Evolutionary conservation across 2,329 filamentous ascomycete genomes (phyloP).

Genomic region (Xylaria sp.): DNA sequence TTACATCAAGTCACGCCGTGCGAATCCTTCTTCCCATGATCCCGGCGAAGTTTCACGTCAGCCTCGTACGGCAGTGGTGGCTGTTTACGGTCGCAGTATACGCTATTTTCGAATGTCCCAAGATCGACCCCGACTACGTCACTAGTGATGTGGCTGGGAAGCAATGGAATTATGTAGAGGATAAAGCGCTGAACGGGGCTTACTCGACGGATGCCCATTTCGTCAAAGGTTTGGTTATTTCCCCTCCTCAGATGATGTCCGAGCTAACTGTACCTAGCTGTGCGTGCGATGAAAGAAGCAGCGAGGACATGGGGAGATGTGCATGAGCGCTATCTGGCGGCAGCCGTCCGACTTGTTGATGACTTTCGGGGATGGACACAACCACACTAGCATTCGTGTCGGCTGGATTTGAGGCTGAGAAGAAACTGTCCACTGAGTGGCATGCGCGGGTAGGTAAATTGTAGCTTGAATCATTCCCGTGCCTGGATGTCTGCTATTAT

Average conservation of each 20-base stretch:
- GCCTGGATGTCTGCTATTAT: neutral
- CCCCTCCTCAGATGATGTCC: neutral
- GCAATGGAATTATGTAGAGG: constrained; percentile 77
- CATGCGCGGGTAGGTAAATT: neutral
- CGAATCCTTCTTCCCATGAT: constrained; percentile 82
- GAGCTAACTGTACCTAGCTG: constrained; percentile 49
- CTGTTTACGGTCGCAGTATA: constrained; percentile 80
- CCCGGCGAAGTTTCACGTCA: constrained; percentile 73
- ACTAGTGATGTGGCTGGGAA: constrained; percentile 65
- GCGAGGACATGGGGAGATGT: constrained; percentile 76
- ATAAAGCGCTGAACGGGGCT: constrained; percentile 71
- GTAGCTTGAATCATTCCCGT: too few relatives aligned
- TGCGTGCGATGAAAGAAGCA: constrained; percentile 77
- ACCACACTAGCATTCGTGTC: constrained; percentile 40
- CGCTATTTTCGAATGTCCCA: constrained; percentile 74
- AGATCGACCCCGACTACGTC: constrained; percentile 70
- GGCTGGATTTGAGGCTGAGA: neutral
- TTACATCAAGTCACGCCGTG: constrained; percentile 87
- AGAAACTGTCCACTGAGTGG: neutral
- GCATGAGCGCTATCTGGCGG: constrained; percentile 67
- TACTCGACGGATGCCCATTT: constrained; percentile 79
- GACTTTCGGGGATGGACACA: constrained; percentile 74
- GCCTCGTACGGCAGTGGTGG: constrained; percentile 87
- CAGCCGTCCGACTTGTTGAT: constrained; percentile 74
- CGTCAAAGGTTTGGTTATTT: constrained; percentile 69